These are phyloP conservation scores for Odontarrhena argentea DNA, from an alignment of 345 rosid genomes.

Conservation along the genomic window DNA sequence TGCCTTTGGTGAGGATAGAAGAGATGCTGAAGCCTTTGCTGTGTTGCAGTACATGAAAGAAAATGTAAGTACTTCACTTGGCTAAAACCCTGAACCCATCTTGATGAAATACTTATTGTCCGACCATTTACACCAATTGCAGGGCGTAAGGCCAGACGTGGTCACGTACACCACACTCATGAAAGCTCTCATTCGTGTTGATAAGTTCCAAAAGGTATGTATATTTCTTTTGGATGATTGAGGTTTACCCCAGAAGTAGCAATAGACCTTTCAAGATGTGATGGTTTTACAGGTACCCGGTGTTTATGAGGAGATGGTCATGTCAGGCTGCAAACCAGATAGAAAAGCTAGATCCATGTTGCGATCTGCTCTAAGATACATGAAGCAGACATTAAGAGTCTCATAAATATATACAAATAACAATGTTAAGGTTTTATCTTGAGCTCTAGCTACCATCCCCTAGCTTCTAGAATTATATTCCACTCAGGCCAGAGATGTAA, in stretches of 20 bases:
- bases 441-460: background rate
- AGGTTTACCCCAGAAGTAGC: background rate
- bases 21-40: slow-evolving; percentile 89
- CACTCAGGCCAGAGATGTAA: slow-evolving; percentile 24
- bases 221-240: background rate
- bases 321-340: slow-evolving; percentile 87
- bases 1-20: slow-evolving; percentile 95
- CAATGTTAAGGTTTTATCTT: slow-evolving; percentile 23
- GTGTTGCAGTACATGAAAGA: slow-evolving; percentile 95
- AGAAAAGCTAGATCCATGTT: slow-evolving; percentile 93
- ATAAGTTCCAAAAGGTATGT: slow-evolving; percentile 75
- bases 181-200: slow-evolving; percentile 91
- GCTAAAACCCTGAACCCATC: slow-evolving; percentile 11
- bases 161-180: slow-evolving; percentile 91
- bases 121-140: slow-evolving; percentile 38
- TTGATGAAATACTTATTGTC: slow-evolving; percentile 36
- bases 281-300: slow-evolving; percentile 69
- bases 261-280: slow-evolving; percentile 20
- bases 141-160: slow-evolving; percentile 93
- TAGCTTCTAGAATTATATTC: background rate
- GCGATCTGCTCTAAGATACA: slow-evolving; percentile 88
- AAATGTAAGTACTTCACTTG: slow-evolving; percentile 52
- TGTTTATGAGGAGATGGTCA: slow-evolving; percentile 90
- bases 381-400: slow-evolving; percentile 67
- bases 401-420: slow-evolving; percentile 31